These are phyloP conservation scores for Camelina sativa DNA, from an alignment of 345 rosid genomes.

Conservation along the genomic window DNA sequence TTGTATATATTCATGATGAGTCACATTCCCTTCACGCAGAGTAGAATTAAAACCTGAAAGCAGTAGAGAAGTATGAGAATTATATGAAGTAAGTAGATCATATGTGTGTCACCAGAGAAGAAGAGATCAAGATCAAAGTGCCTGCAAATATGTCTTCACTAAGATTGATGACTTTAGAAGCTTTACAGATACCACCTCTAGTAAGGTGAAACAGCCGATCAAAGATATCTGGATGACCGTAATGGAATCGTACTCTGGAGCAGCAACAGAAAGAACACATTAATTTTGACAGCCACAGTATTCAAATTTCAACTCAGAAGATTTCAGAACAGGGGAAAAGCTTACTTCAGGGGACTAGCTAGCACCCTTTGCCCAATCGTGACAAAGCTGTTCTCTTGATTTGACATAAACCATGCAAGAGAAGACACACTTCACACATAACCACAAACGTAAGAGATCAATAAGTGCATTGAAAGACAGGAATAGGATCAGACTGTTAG, in stretches of 20 bases:
- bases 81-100: constrained; percentile 2
- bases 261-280: constrained; percentile 23
- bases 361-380: constrained; percentile 79
- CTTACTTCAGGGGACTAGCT: constrained; percentile 79
- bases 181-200: constrained; percentile 93
- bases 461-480: constrained; percentile 15
- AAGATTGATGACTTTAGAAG: constrained; percentile 82
- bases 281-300: constrained; percentile 16
- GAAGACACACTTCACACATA: constrained; percentile 69
- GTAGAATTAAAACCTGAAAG: constrained; percentile 85
- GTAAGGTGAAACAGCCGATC: constrained; percentile 90
- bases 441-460: constrained; percentile 31
- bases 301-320: constrained; percentile 3
- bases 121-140: constrained; percentile 13
- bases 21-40: constrained; percentile 79
- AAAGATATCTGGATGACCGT: constrained; percentile 94
- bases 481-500: neutral
- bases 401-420: constrained; percentile 92
- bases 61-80: constrained; percentile 14
- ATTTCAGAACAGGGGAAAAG: constrained; percentile 23
- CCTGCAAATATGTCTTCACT: constrained; percentile 93
- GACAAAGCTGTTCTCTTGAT: constrained; percentile 85
- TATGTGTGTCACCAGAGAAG: constrained; percentile 17
- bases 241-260: constrained; percentile 87
- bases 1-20: constrained; percentile 95